Percentiles rank a stretch among this genome's conserved stretches.
These are phyloP conservation scores for Linnemannia hyalina DNA, from an alignment of 192 early-diverging fungal species.

Conservation along the genomic window DNA sequence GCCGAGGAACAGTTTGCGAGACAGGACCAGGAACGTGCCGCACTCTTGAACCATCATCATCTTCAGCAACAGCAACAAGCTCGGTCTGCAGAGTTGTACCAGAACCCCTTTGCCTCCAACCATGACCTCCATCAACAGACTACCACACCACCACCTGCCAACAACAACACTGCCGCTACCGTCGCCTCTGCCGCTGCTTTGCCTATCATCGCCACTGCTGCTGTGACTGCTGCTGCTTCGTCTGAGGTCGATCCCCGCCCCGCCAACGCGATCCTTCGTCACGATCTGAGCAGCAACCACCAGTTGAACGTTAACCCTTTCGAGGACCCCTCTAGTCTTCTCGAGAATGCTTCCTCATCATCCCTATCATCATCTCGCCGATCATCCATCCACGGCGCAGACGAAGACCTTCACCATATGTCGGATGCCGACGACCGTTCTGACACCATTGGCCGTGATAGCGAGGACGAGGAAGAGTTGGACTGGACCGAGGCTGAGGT, in stretches of 20 bases:
- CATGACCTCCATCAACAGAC: slow-evolving; percentile 8
- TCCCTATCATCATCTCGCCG: neutral
- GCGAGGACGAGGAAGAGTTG: slow-evolving; percentile 21
- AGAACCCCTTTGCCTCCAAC: slow-evolving; percentile 33
- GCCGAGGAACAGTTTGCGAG: slow-evolving; percentile 15
- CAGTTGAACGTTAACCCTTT: slow-evolving; percentile 46
- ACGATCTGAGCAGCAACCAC: slow-evolving; percentile 42
- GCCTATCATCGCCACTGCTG: neutral
- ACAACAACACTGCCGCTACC: neutral
- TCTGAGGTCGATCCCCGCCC: slow-evolving; percentile 19
- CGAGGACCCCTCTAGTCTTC: slow-evolving; percentile 25
- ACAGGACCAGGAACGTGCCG: slow-evolving; percentile 13
- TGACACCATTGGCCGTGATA: slow-evolving; percentile 31
- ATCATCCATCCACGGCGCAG: slow-evolving; percentile 18
- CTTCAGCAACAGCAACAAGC: slow-evolving; percentile 7
- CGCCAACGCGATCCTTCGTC: slow-evolving; percentile 42
- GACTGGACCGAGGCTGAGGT: slow-evolving; percentile 54
- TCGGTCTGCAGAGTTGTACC: slow-evolving; percentile 17
- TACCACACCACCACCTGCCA: neutral
- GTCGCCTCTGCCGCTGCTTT: neutral
- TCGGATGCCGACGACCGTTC: slow-evolving; percentile 42
- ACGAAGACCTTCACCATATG: slow-evolving; percentile 15
- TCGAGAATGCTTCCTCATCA: slow-evolving; percentile 15
- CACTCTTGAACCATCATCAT: neutral
- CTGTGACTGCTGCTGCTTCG: neutral